These are phyloP conservation scores for Candida buenavistaensis DNA, from an alignment of 1,139 yeast species.

Conservation along the genomic window DNA sequence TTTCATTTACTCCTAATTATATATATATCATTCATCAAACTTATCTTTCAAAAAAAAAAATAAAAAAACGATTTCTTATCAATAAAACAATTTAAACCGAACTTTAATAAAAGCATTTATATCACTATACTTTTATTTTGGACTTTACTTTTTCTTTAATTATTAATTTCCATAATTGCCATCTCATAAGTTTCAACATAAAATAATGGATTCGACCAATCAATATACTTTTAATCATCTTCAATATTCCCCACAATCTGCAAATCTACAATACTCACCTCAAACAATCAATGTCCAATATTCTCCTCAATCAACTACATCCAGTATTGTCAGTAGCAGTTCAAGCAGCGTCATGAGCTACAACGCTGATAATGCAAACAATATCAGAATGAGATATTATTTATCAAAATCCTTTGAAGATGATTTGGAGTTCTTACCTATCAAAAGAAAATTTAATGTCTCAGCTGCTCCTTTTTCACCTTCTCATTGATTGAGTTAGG, in stretches of 20 bases:
- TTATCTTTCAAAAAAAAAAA: no score
- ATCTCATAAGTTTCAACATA: no score
- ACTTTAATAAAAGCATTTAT: no score
- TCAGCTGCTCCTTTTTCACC: slow-evolving; percentile 45
- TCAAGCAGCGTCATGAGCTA: neutral
- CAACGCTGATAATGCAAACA: slow-evolving; percentile 4
- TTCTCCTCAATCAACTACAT: slow-evolving; percentile 5
- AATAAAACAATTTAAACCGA: no score
- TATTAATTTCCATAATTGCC: no score
- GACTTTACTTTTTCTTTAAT: no score
- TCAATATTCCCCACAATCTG: slow-evolving; percentile 38
- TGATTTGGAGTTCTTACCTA: slow-evolving; percentile 56
- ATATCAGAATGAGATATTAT: slow-evolving; percentile 40
- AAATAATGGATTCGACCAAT: slow-evolving; percentile 24
- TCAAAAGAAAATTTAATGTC: slow-evolving; percentile 52
- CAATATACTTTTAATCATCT: slow-evolving; percentile 37
- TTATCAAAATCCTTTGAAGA: slow-evolving; percentile 65
- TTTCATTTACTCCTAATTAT: neutral
- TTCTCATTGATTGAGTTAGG: neutral
- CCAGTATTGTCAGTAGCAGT: neutral
- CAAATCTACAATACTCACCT: slow-evolving; percentile 8
- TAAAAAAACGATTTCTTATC: no score
- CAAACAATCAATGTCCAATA: no score
- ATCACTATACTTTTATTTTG: no score
- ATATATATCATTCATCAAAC: neutral